Evolutionary conservation across 73 alveolate species (phyloP).

Genomic region (Blepharisma stoltei): DNA sequence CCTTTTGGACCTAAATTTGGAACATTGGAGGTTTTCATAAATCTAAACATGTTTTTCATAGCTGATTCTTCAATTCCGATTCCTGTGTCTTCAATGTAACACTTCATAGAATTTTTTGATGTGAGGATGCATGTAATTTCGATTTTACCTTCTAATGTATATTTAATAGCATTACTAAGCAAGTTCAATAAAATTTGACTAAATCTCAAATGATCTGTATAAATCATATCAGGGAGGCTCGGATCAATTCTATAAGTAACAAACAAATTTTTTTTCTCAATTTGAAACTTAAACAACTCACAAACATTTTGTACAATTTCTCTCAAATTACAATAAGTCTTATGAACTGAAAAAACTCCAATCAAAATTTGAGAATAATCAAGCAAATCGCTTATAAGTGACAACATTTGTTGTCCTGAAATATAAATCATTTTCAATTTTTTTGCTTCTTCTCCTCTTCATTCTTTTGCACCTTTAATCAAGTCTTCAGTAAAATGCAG

Average conservation of each 20-base stretch:
- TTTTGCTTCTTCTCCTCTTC: no score
- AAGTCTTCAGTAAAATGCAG: no score
- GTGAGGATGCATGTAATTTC: background rate
- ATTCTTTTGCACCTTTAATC: no score
- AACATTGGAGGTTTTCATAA: no score
- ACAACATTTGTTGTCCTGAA: no score
- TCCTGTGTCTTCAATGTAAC: slow-evolving; percentile 1
- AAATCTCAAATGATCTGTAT: background rate
- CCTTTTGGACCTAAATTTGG: background rate
- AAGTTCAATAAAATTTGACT: background rate
- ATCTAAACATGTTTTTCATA: no score
- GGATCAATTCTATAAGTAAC: background rate
- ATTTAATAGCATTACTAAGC: slow-evolving; percentile 3
- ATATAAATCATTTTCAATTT: no score
- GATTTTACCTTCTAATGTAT: background rate
- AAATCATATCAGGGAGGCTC: background rate
- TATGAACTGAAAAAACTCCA: background rate
- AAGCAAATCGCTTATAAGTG: background rate
- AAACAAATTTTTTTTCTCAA: background rate
- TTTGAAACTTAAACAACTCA: background rate
- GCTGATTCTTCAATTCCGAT: background rate
- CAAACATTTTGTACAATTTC: background rate
- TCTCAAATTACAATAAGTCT: background rate
- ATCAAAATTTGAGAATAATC: slow-evolving; percentile 4
- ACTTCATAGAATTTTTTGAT: background rate